Conservation (phyloP, 352 stramenopile genomes). For the Phytophthora europaea region DNA sequence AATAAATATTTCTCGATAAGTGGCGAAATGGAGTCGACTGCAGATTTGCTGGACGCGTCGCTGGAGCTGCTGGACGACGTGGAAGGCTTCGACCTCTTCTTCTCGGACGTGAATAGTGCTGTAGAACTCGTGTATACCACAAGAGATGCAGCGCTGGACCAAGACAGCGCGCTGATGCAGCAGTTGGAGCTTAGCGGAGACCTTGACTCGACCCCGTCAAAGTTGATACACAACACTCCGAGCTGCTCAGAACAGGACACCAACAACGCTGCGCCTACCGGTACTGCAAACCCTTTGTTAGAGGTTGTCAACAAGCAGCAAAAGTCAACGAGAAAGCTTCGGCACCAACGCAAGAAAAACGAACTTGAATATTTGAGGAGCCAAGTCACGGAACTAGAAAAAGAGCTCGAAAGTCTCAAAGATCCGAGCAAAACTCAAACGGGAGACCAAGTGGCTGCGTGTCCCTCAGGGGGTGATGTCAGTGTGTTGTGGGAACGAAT, state of each 20-base stretch:
- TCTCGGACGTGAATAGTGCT: neutral
- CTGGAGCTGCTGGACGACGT: conserved; percentile 25
- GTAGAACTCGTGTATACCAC: neutral
- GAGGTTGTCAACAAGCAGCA: neutral
- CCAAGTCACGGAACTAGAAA: conserved; percentile 40
- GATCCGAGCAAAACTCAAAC: neutral
- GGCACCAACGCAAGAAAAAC: conserved; percentile 32
- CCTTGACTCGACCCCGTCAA: neutral
- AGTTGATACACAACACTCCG: neutral
- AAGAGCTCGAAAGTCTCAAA: conserved; percentile 28
- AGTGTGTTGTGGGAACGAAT: conserved; percentile 40
- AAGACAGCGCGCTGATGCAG: conserved; percentile 1
- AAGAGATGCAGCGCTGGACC: neutral
- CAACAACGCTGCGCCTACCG: neutral
- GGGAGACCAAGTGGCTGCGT: neutral
- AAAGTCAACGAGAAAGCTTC: conserved; percentile 13
- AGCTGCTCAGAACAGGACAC: neutral
- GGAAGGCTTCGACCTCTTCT: conserved; percentile 13
- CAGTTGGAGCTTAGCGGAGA: conserved; percentile 2
- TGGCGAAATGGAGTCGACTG: conserved; percentile 6
- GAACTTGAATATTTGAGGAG: conserved; percentile 44
- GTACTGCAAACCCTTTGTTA: neutral
- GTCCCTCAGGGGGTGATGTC: neutral
- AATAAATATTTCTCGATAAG: neutral
- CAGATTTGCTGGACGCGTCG: conserved; percentile 6